Conservation (phyloP, 2,329 filamentous ascomycete genomes). For the Cadophora luteo-olivacea region DNA sequence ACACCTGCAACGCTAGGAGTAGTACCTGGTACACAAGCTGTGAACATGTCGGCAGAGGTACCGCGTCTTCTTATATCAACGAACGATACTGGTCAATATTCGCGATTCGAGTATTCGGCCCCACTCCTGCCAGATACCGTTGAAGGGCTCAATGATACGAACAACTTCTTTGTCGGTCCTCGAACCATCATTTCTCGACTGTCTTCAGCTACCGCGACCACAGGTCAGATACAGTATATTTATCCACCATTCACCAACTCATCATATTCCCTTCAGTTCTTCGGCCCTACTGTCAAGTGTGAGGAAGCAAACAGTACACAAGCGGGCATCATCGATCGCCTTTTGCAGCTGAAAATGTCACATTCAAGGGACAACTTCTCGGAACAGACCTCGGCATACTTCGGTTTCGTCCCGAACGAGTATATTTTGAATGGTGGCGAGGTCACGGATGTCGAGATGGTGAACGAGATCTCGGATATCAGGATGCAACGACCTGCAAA, state of each 20-base stretch:
- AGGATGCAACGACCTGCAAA: constrained; percentile 27
- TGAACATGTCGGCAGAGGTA: background rate
- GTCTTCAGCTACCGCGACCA: constrained; percentile 26
- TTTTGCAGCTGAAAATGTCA: constrained; percentile 10
- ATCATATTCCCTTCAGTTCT: constrained; percentile 30
- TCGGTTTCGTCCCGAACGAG: constrained; percentile 30
- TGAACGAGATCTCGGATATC: constrained; percentile 6
- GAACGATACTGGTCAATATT: constrained; percentile 10
- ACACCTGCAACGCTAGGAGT: constrained; percentile 33
- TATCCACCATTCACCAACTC: constrained; percentile 27
- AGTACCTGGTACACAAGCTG: constrained; percentile 15
- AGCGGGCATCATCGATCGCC: constrained; percentile 20
- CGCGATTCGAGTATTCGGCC: constrained; percentile 25
- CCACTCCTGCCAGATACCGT: background rate
- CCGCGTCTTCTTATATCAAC: constrained; percentile 22
- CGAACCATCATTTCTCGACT: constrained; percentile 31
- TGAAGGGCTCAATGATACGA: constrained; percentile 8
- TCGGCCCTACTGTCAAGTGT: constrained; percentile 32
- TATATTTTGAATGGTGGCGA: constrained; percentile 18
- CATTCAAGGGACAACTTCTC: constrained; percentile 9
- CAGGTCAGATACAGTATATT: constrained; percentile 29
- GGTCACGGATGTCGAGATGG: constrained; percentile 5
- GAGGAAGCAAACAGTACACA: constrained; percentile 23
- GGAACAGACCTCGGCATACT: constrained; percentile 27
- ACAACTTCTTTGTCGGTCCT: constrained; percentile 27